Evolutionary conservation across 2,329 filamentous ascomycete species (phyloP).

Genomic region (Orbilia quercus): DNA sequence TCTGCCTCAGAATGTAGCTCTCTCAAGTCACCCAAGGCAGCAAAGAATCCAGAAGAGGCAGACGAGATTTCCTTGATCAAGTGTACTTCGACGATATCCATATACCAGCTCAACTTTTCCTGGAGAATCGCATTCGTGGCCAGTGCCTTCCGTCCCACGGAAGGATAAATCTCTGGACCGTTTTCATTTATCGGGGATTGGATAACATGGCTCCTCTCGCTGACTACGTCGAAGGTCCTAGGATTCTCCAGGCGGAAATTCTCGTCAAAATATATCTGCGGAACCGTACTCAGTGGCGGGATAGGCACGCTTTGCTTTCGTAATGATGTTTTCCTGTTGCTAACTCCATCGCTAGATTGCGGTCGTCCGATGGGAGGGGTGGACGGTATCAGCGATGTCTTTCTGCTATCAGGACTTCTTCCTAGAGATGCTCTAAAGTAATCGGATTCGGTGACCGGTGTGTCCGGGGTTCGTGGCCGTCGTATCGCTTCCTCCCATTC

Average conservation of each 20-base stretch:
- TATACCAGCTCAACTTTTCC: slow-evolving; percentile 99
- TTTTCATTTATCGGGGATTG: slow-evolving; percentile 66
- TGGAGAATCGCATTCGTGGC: slow-evolving; percentile 97
- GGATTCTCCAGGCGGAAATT: slow-evolving; percentile 96
- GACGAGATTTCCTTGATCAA: slow-evolving; percentile 95
- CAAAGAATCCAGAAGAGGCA: slow-evolving; percentile 95
- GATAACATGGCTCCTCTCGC: slow-evolving; percentile 96
- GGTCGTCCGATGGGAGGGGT: slow-evolving; percentile 23
- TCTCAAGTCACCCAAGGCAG: slow-evolving; percentile 86
- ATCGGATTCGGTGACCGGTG: slow-evolving; percentile 33
- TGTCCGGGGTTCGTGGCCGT: slow-evolving; percentile 58
- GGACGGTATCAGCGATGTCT: slow-evolving; percentile 37
- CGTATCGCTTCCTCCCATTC: slow-evolving; percentile 64
- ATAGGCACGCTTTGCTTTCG: slow-evolving; percentile 74
- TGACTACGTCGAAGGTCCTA: slow-evolving; percentile 94
- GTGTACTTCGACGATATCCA: slow-evolving; percentile 98
- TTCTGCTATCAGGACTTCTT: slow-evolving; percentile 43
- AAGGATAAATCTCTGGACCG: slow-evolving; percentile 27
- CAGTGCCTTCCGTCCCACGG: slow-evolving; percentile 73
- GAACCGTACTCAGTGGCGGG: slow-evolving; percentile 90
- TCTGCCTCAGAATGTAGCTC: slow-evolving; percentile 92
- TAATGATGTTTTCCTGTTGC: slow-evolving; percentile 40
- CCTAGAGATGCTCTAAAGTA: slow-evolving; percentile 5
- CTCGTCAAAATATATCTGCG: slow-evolving; percentile 91
- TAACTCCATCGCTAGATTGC: slow-evolving; percentile 32